Percentiles rank a stretch among this genome's conserved stretches.
These are phyloP conservation scores for Thuja plicata DNA, from an alignment of 83 land plant genomes.

Conservation along the genomic window DNA sequence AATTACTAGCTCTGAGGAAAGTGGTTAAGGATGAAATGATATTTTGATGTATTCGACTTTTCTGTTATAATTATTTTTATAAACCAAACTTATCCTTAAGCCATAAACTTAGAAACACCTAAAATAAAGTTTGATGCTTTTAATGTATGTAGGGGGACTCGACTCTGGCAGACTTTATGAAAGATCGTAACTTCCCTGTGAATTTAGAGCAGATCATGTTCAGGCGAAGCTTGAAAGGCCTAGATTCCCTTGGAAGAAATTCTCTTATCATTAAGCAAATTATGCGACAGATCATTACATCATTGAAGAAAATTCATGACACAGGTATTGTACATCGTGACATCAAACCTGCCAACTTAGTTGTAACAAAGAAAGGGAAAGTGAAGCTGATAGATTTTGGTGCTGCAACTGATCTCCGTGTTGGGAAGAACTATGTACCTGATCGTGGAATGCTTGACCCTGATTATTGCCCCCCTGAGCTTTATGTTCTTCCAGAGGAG, in stretches of 20 bases:
- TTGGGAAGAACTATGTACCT: conserved; percentile 94
- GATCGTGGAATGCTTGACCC: conserved; percentile 92
- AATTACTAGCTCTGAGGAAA: neutral
- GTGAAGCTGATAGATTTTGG: conserved; percentile 98
- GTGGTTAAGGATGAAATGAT: neutral
- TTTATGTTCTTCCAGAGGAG: conserved; percentile 93
- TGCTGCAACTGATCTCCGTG: conserved; percentile 96
- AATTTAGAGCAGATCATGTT: conserved; percentile 81
- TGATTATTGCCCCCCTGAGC: conserved; percentile 98
- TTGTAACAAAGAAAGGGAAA: conserved; percentile 86
- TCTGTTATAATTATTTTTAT: neutral
- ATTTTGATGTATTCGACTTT: neutral
- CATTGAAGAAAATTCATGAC: conserved; percentile 86
- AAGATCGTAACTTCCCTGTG: conserved; percentile 75
- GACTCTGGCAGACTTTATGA: conserved; percentile 90
- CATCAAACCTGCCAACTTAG: conserved; percentile 95
- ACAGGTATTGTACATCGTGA: conserved; percentile 98
- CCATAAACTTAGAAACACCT: neutral
- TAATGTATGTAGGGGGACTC: conserved; percentile 69
- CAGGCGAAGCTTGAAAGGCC: conserved; percentile 70
- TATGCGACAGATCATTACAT: conserved; percentile 83
- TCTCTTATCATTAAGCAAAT: conserved; percentile 90
- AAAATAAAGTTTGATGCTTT: conserved; percentile 1
- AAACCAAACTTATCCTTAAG: neutral
- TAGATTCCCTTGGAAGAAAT: conserved; percentile 54